These are phyloP conservation scores for Yamadazyma trypodendri DNA, from an alignment of 1,139 yeast species.

Conservation along the genomic window DNA sequence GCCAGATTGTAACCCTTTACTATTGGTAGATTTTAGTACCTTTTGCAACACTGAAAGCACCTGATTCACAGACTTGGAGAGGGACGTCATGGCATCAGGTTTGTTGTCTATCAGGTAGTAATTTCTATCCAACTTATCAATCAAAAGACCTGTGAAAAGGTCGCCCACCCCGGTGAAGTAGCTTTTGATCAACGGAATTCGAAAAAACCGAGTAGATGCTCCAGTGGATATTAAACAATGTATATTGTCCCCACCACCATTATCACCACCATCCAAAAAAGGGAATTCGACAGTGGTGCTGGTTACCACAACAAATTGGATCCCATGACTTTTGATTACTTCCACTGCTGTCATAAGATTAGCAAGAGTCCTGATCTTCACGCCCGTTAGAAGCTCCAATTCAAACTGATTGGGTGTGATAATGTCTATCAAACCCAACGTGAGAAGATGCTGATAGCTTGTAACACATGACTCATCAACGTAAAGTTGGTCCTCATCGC, in stretches of 20 bases:
- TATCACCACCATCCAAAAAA: neutral
- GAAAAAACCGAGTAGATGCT: constrained; percentile 27
- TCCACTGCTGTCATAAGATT: constrained; percentile 45
- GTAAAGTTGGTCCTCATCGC: constrained; percentile 84
- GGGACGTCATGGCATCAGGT: constrained; percentile 9
- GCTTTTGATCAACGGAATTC: constrained; percentile 59
- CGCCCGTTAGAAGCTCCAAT: constrained; percentile 58
- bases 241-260: constrained; percentile 25
- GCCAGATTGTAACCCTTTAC: constrained; percentile 10
- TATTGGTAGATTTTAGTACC: constrained; percentile 42
- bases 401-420: constrained; percentile 90
- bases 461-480: constrained; percentile 68
- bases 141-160: constrained; percentile 72
- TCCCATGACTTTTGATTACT: constrained; percentile 31
- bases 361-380: neutral
- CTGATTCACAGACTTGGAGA: constrained; percentile 42
- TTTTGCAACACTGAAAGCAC: constrained; percentile 50
- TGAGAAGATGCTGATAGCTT: constrained; percentile 54
- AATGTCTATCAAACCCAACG: constrained; percentile 52
- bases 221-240: constrained; percentile 54
- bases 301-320: constrained; percentile 67
- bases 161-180: constrained; percentile 95
- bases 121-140: constrained; percentile 54
- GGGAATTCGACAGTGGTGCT: constrained; percentile 17
- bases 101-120: constrained; percentile 5